Evolutionary conservation across 2,329 filamentous ascomycete species (phyloP).

Genomic region (Trichoderma sp.): DNA sequence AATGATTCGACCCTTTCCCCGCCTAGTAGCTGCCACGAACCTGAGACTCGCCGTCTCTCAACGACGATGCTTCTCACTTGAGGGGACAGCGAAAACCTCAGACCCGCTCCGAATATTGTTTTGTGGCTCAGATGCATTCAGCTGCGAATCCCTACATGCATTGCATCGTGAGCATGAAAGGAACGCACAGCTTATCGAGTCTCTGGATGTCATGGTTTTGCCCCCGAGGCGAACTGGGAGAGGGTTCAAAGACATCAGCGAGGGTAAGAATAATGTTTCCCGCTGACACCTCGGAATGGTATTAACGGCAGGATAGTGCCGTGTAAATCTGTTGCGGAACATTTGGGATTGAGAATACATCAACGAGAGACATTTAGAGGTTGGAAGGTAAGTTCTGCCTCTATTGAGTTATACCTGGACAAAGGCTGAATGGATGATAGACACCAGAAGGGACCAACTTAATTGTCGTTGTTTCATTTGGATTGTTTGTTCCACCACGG

Average conservation of each 20-base stretch:
- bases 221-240: slow-evolving; percentile 76
- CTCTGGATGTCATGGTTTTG: slow-evolving; percentile 81
- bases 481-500: slow-evolving; percentile 77
- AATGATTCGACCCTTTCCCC: slow-evolving; percentile 25
- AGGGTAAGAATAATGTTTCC: slow-evolving; percentile 50
- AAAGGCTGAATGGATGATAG: too few species aligned
- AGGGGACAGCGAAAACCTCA: slow-evolving; percentile 27
- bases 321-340: slow-evolving; percentile 62
- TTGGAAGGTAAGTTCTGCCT: too few species aligned
- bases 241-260: slow-evolving; percentile 63
- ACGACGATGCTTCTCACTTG: slow-evolving; percentile 25
- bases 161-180: slow-evolving; percentile 58
- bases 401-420: too few species aligned
- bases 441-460: slow-evolving; percentile 66
- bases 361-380: slow-evolving; percentile 76
- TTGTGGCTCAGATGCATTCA: slow-evolving; percentile 91
- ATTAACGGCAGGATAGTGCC: slow-evolving; percentile 55
- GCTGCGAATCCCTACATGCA: slow-evolving; percentile 70
- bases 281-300: too few species aligned
- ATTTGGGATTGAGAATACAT: slow-evolving; percentile 66
- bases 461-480: slow-evolving; percentile 90
- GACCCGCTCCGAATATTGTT: slow-evolving; percentile 81
- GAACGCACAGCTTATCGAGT: slow-evolving; percentile 58
- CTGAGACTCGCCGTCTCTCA: slow-evolving; percentile 9
- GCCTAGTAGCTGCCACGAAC: slow-evolving; percentile 16